phyloP scores from a whole-genome alignment of 1,284 basidiomycete species.

The Bondarzewia mesenterica region DNA sequence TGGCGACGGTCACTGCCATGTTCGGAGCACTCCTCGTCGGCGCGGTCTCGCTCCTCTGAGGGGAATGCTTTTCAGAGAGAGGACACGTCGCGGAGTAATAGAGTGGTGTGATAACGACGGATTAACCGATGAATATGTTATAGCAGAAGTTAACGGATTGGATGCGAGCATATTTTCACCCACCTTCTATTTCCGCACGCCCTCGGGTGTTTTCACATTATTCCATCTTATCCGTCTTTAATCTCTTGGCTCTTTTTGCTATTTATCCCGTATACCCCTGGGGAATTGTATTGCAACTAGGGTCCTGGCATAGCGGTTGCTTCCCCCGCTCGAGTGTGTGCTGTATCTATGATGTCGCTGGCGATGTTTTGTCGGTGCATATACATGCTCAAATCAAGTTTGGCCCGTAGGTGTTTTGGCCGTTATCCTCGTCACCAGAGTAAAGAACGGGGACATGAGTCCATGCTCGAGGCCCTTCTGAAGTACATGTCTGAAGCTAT shows the following conservation, averaged over 20 bases:
- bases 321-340: not conserved
- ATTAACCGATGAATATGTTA: no score
- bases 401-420: no score
- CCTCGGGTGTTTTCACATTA: not conserved
- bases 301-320: not conserved
- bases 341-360: not conserved
- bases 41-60: conserved; percentile 13
- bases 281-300: not conserved
- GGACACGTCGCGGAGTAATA: no score
- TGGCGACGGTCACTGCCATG: conserved; percentile 9
- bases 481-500: no score
- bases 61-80: not conserved
- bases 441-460: no score
- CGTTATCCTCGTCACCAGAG: no score
- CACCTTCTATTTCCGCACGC: no score
- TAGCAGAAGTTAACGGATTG: no score
- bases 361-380: no score
- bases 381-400: no score
- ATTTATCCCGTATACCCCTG: not conserved
- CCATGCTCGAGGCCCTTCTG: no score
- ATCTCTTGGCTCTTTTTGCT: not conserved
- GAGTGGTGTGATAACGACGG: no score
- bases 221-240: not conserved
- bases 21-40: conserved; percentile 13
- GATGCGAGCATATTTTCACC: not conserved